These are phyloP conservation scores for Penicillium brasilianum DNA, from an alignment of 2,329 filamentous ascomycete genomes.

Conservation along the genomic window DNA sequence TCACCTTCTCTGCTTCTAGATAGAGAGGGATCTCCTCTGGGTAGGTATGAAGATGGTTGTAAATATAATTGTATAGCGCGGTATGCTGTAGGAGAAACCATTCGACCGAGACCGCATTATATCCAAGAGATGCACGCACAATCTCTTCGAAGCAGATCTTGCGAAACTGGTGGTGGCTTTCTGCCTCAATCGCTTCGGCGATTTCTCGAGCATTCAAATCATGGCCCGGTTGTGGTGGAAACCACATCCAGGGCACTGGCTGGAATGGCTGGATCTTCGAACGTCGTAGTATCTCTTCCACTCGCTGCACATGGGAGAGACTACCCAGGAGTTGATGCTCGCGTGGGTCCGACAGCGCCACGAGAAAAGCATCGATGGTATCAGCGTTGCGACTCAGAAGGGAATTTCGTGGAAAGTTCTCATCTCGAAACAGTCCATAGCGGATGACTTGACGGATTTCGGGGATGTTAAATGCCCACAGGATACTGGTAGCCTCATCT, in stretches of 20 bases:
- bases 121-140: slow-evolving; percentile 47
- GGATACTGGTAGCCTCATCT: slow-evolving; percentile 44
- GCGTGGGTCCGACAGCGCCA: slow-evolving; percentile 34
- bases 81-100: slow-evolving; percentile 49
- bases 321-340: slow-evolving; percentile 34
- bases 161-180: slow-evolving; percentile 48
- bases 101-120: slow-evolving; percentile 39
- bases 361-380: slow-evolving; percentile 42
- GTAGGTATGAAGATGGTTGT: slow-evolving; percentile 38
- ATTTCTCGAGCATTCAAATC: slow-evolving; percentile 32
- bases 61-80: slow-evolving; percentile 41
- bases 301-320: slow-evolving; percentile 44
- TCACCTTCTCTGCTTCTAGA: slow-evolving; percentile 44
- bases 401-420: slow-evolving; percentile 41
- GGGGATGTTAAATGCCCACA: slow-evolving; percentile 46
- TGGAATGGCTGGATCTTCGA: slow-evolving; percentile 33
- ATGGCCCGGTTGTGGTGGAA: slow-evolving; percentile 34
- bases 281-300: slow-evolving; percentile 46
- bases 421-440: slow-evolving; percentile 44
- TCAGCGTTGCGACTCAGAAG: slow-evolving; percentile 41
- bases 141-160: slow-evolving; percentile 47
- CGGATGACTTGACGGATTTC: slow-evolving; percentile 46
- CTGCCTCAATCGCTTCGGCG: slow-evolving; percentile 43
- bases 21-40: slow-evolving; percentile 41
- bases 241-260: slow-evolving; percentile 44